Base-by-base conservation (phyloP, 2,329 filamentous ascomycete species). In the Colletotrichum brevisporum region DNA sequence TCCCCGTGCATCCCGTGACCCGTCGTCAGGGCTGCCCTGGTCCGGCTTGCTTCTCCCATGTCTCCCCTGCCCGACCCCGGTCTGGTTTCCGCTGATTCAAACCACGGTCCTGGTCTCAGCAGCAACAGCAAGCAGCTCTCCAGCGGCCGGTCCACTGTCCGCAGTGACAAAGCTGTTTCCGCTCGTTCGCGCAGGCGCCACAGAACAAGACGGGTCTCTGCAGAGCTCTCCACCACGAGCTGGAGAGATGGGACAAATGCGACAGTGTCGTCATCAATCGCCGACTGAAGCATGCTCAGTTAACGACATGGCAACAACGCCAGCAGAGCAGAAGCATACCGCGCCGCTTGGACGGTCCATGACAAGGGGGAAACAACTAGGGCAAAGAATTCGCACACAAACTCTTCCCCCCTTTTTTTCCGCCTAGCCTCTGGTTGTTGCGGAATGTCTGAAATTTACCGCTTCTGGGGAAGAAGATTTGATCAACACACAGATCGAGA, bases 241-340 rank as follows among this genome's bases (percentile, higher is more conserved):
- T 52, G 21, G 50, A 26, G 21, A 36, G 9, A 36, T 10, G 31
- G 31, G 31, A 36, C 31, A 36, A 52, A 52, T 27, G 50, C 50
- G 50, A 52, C 50, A 52, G 50, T 52, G 50, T 52, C 50, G 50
- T 52, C 50, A 52, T 52, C 50, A 52, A 52, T 52, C 50, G 26
- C 50, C 21, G 50, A 52, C 50, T 15, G 31, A 36, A 36, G 31
- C 31, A 36, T 36, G 31, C 31, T 36, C 31, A 36, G 10, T 10
- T 12, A 36, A 36, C 31, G 31, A 36, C 31, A 36, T 10, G 3
- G 31, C 31, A 36, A 36, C 31, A 36, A 36, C 31, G 10, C 8
- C 31, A 36, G 31, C 8, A 10, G 31, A 36, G 31, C 31, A 36
- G 31, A 36, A 10, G 8, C 31, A 36, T 8, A 36, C 8, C 31